Evolutionary conservation across 108 stramenopile species (phyloP).

Genomic region (Pseudonitzschia multistriata): DNA sequence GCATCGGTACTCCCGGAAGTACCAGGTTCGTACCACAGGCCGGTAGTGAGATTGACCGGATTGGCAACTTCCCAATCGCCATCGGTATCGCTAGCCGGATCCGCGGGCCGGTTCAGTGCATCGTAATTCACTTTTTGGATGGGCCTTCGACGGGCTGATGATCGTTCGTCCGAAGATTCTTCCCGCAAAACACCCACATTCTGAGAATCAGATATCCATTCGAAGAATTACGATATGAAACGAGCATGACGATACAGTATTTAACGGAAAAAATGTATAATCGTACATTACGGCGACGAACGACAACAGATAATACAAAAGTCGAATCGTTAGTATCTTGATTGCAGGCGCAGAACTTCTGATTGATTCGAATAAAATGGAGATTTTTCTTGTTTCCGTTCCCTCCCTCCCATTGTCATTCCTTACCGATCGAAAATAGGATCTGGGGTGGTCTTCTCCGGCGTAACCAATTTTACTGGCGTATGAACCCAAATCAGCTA

Average conservation of each 20-base stretch:
- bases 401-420: neutral
- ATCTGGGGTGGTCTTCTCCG: conserved; percentile 87
- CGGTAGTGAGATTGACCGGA: conserved; percentile 76
- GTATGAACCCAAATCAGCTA: conserved; percentile 89
- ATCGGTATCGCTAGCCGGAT: conserved; percentile 38
- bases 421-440: conserved; percentile 77
- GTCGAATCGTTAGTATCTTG: too few relatives aligned
- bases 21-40: conserved; percentile 55
- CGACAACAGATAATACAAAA: too few relatives aligned
- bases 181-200: conserved; percentile 48
- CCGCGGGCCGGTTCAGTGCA: conserved; percentile 42
- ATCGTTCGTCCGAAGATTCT: conserved; percentile 7
- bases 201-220: conserved; percentile 4
- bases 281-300: too few relatives aligned
- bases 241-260: too few relatives aligned
- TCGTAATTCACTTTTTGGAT: conserved; percentile 53
- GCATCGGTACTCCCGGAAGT: neutral
- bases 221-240: neutral
- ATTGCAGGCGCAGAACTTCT: too few relatives aligned
- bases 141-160: conserved; percentile 20
- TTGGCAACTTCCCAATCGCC: conserved; percentile 62
- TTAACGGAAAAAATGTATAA: too few relatives aligned
- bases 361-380: too few relatives aligned
- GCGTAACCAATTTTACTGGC: conserved; percentile 93
- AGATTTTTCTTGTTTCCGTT: too few relatives aligned